phyloP scores from a whole-genome alignment of 345 rosid genomes.

The Hirschfeldia incana region DNA sequence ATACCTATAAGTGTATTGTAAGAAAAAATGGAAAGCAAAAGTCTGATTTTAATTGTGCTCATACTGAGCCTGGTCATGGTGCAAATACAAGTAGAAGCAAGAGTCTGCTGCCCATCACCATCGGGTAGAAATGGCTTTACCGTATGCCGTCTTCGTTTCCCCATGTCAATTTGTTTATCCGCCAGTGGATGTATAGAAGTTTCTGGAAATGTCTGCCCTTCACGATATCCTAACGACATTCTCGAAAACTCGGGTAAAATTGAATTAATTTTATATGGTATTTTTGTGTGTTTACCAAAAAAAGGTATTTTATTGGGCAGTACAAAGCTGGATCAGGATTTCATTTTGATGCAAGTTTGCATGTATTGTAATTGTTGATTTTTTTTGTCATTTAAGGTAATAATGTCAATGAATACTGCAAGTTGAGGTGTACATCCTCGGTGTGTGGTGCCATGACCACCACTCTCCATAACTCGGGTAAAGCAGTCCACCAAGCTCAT shows the following conservation, averaged over 20 bases:
- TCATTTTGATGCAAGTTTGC: not conserved
- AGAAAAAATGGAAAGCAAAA: not conserved
- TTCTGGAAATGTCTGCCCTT: not conserved
- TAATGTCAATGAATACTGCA: not conserved
- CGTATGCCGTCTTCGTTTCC: not conserved
- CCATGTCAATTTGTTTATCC: not conserved
- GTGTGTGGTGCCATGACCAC: not conserved
- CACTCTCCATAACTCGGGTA: slow-evolving; percentile 5
- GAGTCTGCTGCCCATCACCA: not conserved
- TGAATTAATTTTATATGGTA: no score
- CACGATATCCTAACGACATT: not conserved
- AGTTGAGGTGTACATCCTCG: not conserved
- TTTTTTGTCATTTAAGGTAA: not conserved
- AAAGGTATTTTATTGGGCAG: not conserved
- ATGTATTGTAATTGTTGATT: no score
- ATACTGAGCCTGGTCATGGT: not conserved
- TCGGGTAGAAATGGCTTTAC: not conserved
- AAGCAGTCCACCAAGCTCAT: not conserved
- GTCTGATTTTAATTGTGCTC: not conserved
- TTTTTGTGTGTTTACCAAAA: no score
- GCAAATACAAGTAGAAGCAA: not conserved
- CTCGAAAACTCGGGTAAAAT: not conserved
- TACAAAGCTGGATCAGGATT: not conserved
- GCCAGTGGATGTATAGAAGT: not conserved
- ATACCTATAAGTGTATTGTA: not conserved